phyloP scores from a whole-genome alignment of 176 grass and related monocot genomes.

The Oryza nivara region DNA sequence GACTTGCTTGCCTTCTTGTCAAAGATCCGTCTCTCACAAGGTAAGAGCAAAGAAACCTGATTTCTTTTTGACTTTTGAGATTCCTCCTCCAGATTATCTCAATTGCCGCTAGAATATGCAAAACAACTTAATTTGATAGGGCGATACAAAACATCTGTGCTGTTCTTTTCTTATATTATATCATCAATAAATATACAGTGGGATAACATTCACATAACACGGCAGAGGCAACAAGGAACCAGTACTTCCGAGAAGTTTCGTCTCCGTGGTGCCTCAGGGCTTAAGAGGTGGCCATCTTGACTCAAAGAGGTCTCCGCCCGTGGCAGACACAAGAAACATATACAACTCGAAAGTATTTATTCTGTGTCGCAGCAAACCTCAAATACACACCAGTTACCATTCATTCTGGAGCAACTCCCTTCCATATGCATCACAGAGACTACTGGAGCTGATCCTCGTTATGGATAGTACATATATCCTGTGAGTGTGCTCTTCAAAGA shows the following conservation, averaged over 20 bases:
- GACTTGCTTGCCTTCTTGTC: slow-evolving; percentile 2
- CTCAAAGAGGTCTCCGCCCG: neutral
- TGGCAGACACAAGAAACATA: slow-evolving; percentile 11
- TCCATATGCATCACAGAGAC: slow-evolving; percentile 7
- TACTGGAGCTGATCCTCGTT: slow-evolving; percentile 4
- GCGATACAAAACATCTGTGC: too few relatives aligned
- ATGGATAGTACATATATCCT: neutral
- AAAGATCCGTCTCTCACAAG: slow-evolving; percentile 31
- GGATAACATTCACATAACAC: slow-evolving; percentile 29
- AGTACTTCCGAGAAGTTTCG: slow-evolving; percentile 28
- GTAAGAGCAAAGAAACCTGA: slow-evolving; percentile 3
- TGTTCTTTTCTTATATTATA: neutral
- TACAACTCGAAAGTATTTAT: slow-evolving; percentile 18
- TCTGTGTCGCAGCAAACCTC: neutral
- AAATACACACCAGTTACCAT: neutral
- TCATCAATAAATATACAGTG: slow-evolving; percentile 50
- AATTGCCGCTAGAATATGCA: slow-evolving; percentile 11
- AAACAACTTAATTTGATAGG: neutral
- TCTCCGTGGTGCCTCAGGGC: slow-evolving; percentile 3
- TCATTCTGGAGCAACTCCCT: slow-evolving; percentile 11
- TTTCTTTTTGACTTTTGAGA: slow-evolving; percentile 17
- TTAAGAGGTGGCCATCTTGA: slow-evolving; percentile 5
- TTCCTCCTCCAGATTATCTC: neutral
- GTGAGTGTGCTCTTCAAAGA: neutral
- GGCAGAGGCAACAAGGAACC: slow-evolving; percentile 8